phyloP scores from a whole-genome alignment of 495 filamentous ascomycete genomes.

The Clavariopsis aquatica region DNA sequence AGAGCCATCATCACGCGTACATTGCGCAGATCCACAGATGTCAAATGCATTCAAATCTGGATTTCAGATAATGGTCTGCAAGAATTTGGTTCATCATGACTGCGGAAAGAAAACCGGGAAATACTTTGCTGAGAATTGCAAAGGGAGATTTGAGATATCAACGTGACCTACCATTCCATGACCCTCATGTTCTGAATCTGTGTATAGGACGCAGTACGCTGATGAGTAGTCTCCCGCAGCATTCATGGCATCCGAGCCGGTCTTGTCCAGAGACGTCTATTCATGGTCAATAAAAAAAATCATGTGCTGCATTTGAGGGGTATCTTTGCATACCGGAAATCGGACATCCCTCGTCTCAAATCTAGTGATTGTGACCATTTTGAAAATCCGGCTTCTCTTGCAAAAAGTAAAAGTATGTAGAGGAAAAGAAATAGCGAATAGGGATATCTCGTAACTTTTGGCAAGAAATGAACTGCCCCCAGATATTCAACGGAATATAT shows the following conservation, averaged over 20 bases:
- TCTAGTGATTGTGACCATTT: slow-evolving; percentile 76
- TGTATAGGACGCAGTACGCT: slow-evolving; percentile 89
- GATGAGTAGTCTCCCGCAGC: slow-evolving; percentile 89
- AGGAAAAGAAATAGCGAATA: neutral
- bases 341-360: slow-evolving; percentile 82
- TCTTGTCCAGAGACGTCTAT: slow-evolving; percentile 89
- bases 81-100: neutral
- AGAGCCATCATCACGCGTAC: no score
- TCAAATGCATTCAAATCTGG: no score
- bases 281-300: neutral
- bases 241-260: slow-evolving; percentile 97
- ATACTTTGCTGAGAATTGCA: neutral
- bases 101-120: neutral
- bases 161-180: slow-evolving; percentile 76
- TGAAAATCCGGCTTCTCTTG: neutral
- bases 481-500: neutral
- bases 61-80: no score
- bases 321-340: slow-evolving; percentile 66
- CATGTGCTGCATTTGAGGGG: neutral
- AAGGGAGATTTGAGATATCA: neutral
- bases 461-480: neutral
- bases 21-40: no score
- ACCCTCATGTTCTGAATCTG: slow-evolving; percentile 69
- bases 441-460: neutral
- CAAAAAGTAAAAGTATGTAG: neutral